Percentiles rank a stretch among this genome's conserved stretches.
phyloP scores from a whole-genome alignment of 139 green algal species.

The Picochlorum costavermella region DNA sequence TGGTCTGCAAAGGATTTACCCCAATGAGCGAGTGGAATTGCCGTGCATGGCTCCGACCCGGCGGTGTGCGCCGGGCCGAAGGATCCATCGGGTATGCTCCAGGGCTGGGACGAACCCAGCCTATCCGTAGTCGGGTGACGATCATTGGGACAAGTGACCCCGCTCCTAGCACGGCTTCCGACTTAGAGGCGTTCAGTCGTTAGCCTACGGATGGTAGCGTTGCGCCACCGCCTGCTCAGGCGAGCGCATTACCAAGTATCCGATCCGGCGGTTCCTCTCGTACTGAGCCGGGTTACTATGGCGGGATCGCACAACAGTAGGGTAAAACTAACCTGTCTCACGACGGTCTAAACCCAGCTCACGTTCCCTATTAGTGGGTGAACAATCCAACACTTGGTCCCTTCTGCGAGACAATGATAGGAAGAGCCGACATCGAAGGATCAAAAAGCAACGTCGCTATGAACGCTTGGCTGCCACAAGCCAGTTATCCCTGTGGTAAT shows the following conservation, averaged over 20 bases:
- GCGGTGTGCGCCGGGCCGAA: slow-evolving; percentile 29
- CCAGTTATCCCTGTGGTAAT: slow-evolving; percentile 84
- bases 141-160: slow-evolving; percentile 50
- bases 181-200: slow-evolving; percentile 82
- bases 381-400: slow-evolving; percentile 71
- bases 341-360: slow-evolving; percentile 62
- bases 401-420: slow-evolving; percentile 62
- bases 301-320: slow-evolving; percentile 73
- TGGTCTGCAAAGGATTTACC: slow-evolving; percentile 83
- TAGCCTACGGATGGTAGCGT: slow-evolving; percentile 78
- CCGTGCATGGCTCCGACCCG: slow-evolving; percentile 30
- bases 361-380: slow-evolving; percentile 70
- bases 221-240: slow-evolving; percentile 71
- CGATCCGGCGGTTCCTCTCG: slow-evolving; percentile 84
- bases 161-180: slow-evolving; percentile 62
- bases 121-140: slow-evolving; percentile 69
- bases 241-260: slow-evolving; percentile 71
- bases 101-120: slow-evolving; percentile 41
- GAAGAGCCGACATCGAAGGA: slow-evolving; percentile 57
- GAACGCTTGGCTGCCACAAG: slow-evolving; percentile 78
- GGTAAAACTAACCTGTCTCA: slow-evolving; percentile 13
- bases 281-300: slow-evolving; percentile 87
- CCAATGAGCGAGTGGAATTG: slow-evolving; percentile 64
- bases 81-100: slow-evolving; percentile 56
- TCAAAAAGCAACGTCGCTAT: slow-evolving; percentile 53